A percentile compares a stretch with the other conserved stretches of the same genome.
Evolutionary conservation across 2,329 filamentous ascomycete genomes (phyloP).

Genomic region (Epicoccum sorghinum): DNA sequence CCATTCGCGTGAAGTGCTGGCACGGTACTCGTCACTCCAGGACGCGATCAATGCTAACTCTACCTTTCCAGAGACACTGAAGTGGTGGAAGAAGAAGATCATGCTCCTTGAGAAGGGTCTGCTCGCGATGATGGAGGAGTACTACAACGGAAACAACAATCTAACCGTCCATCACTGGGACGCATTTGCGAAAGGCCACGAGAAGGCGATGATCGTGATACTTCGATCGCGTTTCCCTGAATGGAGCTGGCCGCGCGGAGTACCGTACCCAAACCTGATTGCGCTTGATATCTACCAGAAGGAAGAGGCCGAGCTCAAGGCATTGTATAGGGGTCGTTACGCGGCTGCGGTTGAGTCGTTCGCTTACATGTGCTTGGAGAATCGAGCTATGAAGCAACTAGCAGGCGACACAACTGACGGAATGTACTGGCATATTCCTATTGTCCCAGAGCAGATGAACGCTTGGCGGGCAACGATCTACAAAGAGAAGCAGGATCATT

Average conservation of each 20-base stretch:
- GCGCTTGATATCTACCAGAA: not conserved
- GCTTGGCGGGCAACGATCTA: no score
- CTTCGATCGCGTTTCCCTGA: not conserved
- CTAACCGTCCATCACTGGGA: not conserved
- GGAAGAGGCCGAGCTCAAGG: not conserved
- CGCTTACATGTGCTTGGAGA: not conserved
- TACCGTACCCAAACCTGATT: slow-evolving; percentile 1
- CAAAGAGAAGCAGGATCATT: no score
- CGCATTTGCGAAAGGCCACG: not conserved
- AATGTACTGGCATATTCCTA: not conserved
- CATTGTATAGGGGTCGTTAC: not conserved
- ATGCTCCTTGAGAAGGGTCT: no score
- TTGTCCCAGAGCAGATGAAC: no score
- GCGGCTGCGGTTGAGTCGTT: not conserved
- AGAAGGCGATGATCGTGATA: not conserved
- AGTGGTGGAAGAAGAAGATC: not conserved
- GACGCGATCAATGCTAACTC: no score
- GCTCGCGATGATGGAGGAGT: no score
- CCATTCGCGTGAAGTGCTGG: no score
- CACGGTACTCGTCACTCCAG: no score
- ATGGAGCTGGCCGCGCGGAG: not conserved
- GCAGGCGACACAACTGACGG: not conserved
- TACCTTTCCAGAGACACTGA: no score
- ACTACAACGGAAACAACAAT: no score
- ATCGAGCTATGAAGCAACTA: not conserved